Evolutionary conservation across 495 filamentous ascomycete genomes (phyloP).

Genomic region (Chaetomidium leptoderma): DNA sequence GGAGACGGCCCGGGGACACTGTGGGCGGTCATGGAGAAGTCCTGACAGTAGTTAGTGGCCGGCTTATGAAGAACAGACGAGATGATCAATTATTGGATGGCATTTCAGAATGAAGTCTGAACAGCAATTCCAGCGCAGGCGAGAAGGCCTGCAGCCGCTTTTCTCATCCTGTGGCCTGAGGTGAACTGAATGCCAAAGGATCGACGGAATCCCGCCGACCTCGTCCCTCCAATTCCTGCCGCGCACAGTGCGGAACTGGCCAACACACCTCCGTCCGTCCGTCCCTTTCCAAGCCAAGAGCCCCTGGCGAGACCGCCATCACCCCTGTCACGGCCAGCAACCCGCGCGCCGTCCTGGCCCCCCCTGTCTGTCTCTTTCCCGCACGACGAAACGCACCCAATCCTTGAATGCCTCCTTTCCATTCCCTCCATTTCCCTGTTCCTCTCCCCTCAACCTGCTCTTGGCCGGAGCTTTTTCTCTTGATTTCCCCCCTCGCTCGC

Average conservation of each 20-base stretch:
- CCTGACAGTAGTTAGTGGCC: too few relatives aligned
- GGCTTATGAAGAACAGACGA: too few relatives aligned
- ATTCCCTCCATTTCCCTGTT: constrained; percentile 29
- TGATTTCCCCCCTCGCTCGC: constrained; percentile 24
- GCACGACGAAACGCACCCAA: constrained; percentile 27
- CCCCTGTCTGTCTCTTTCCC: constrained; percentile 25
- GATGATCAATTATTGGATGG: too few relatives aligned
- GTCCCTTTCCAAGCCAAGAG: constrained; percentile 12
- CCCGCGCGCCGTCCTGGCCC: constrained; percentile 9
- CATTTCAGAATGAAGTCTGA: too few relatives aligned
- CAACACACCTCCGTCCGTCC: too few relatives aligned
- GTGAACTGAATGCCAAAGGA: too few relatives aligned
- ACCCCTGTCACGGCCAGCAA: constrained; percentile 17
- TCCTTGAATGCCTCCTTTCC: constrained; percentile 34
- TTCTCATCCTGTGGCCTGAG: too few relatives aligned
- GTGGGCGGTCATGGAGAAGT: not conserved
- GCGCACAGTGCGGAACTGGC: not conserved
- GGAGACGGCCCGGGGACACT: not conserved
- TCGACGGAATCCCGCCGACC: too few relatives aligned
- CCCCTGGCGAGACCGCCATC: constrained; percentile 13
- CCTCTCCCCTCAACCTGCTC: constrained; percentile 28
- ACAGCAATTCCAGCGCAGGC: too few relatives aligned
- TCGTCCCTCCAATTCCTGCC: constrained; percentile 9
- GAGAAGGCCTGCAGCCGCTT: too few relatives aligned
- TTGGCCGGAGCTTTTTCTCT: constrained; percentile 26